A percentile compares a stretch with the other conserved stretches of the same genome.
Conservation (phyloP, 176 grass and related monocot genomes). For the Areca catechu region DNA sequence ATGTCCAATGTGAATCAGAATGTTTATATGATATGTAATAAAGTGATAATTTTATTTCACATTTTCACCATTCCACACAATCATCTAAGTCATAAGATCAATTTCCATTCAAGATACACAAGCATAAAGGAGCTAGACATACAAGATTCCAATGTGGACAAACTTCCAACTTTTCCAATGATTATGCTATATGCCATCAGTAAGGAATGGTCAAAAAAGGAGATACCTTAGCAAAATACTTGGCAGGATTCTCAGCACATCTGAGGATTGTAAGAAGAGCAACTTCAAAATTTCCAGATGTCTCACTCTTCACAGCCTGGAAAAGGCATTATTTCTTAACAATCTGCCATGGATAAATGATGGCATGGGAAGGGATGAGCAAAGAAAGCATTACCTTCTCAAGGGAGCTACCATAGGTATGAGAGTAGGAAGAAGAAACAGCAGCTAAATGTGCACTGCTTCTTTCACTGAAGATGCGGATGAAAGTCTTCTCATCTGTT, state of each 20-base stretch:
- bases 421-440: conserved; percentile 81
- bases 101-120: too few relatives aligned
- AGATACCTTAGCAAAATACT: conserved; percentile 96
- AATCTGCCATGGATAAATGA: too few relatives aligned
- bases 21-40: too few relatives aligned
- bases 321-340: conserved; percentile 1
- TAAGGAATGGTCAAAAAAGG: conserved; percentile 9
- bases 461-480: conserved; percentile 77
- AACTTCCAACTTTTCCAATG: too few relatives aligned
- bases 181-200: conserved; percentile 6
- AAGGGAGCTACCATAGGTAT: conserved; percentile 61
- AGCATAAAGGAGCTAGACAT: too few relatives aligned
- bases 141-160: too few relatives aligned
- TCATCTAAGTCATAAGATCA: too few relatives aligned
- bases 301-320: conserved; percentile 89
- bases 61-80: too few relatives aligned
- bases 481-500: conserved; percentile 85
- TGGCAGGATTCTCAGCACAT: conserved; percentile 80
- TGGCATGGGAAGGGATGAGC: too few relatives aligned
- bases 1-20: too few relatives aligned
- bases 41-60: too few relatives aligned
- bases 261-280: conserved; percentile 81
- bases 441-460: conserved; percentile 76
- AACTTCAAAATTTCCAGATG: conserved; percentile 87
- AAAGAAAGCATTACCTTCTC: conserved; percentile 50